These are phyloP conservation scores for Saccharomycopsis lassenensis DNA, from an alignment of 805 yeast genomes.

Conservation along the genomic window DNA sequence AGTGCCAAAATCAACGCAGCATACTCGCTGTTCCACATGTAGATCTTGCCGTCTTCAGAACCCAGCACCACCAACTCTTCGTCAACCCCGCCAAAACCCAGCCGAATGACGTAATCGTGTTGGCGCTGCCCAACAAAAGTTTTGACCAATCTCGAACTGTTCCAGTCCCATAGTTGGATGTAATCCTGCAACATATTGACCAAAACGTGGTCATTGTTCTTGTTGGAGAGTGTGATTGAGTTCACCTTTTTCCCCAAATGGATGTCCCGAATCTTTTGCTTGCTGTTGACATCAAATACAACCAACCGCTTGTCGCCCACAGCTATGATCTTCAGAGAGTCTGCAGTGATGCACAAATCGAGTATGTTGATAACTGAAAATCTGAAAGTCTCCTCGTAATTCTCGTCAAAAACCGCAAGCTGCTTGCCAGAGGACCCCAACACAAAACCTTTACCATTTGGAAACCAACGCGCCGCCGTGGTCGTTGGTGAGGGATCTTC, in stretches of 20 bases:
- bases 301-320: conserved; percentile 56
- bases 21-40: conserved; percentile 65
- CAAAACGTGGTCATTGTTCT: conserved; percentile 32
- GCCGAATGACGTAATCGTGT: conserved; percentile 56
- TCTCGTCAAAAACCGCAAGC: conserved; percentile 35
- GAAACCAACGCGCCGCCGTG: conserved; percentile 51
- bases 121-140: conserved; percentile 68
- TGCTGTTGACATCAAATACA: conserved; percentile 41
- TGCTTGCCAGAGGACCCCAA: conserved; percentile 72
- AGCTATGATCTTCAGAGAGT: conserved; percentile 50
- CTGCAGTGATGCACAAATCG: conserved; percentile 56
- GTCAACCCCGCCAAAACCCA: conserved; percentile 63
- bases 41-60: conserved; percentile 69
- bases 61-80: conserved; percentile 72
- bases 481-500: too few relatives aligned
- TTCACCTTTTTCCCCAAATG: conserved; percentile 50
- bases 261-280: conserved; percentile 33
- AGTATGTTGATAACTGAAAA: conserved; percentile 42
- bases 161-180: conserved; percentile 71
- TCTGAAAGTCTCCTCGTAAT: conserved; percentile 22
- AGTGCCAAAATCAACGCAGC: conserved; percentile 55
- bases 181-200: conserved; percentile 66
- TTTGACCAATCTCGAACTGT: conserved; percentile 42
- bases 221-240: conserved; percentile 45
- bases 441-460: conserved; percentile 42